Percentiles rank a stretch among this genome's conserved stretches.
phyloP scores from a whole-genome alignment of 2,329 filamentous ascomycete genomes.

The Ophiostoma ips region DNA sequence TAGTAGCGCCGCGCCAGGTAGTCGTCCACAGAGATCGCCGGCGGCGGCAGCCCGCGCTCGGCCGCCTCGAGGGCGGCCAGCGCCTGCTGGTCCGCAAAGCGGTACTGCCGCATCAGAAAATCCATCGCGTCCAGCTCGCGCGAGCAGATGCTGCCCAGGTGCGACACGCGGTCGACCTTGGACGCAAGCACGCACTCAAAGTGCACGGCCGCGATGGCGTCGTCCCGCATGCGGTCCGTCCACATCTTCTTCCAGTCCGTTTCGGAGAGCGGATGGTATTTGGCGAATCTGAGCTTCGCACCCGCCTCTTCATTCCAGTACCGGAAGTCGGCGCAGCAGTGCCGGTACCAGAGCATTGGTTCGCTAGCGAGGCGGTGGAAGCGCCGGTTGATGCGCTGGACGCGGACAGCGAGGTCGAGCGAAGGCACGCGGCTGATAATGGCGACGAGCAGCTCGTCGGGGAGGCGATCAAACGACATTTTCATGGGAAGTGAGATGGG shows the following conservation, averaged over 20 bases:
- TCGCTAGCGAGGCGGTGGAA: constrained; percentile 54
- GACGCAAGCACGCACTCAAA: constrained; percentile 58
- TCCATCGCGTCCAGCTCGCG: constrained; percentile 85
- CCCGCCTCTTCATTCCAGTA: constrained; percentile 65
- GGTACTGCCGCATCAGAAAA: constrained; percentile 54
- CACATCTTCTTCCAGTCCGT: constrained; percentile 70
- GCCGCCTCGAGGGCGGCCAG: background rate
- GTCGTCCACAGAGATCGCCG: constrained; percentile 53
- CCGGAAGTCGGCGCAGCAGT: constrained; percentile 55
- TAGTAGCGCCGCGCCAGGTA: constrained; percentile 63
- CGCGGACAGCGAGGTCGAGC: constrained; percentile 33
- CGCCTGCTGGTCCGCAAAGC: constrained; percentile 29
- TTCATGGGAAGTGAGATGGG: no score
- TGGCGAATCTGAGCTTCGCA: no score
- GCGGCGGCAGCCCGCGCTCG: background rate
- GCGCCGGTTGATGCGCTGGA: constrained; percentile 45
- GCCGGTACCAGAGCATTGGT: constrained; percentile 63
- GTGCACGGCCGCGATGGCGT: constrained; percentile 35
- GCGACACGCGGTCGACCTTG: constrained; percentile 54
- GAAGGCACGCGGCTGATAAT: constrained; percentile 54
- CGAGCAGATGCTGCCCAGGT: constrained; percentile 55
- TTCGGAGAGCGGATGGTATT: no score
- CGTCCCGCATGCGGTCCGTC: constrained; percentile 37
- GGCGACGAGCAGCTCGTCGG: constrained; percentile 73
- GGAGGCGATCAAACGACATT: constrained; percentile 36